A percentile compares a stretch with the other conserved stretches of the same genome.
Evolutionary conservation across 305 asterid species (phyloP).

Genomic region (Plantago coronopus): DNA sequence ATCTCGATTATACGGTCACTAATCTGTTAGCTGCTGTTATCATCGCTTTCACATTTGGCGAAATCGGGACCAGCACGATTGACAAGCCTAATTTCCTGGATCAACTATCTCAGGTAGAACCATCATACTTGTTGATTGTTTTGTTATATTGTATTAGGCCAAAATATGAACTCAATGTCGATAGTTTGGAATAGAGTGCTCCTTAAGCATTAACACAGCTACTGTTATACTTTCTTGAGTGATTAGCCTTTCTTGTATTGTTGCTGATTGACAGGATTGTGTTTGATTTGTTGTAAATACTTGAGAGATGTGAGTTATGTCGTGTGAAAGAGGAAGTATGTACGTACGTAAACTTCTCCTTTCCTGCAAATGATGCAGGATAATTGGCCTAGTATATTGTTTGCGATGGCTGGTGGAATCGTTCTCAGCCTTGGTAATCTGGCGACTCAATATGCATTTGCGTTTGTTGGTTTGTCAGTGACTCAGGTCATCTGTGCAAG

Average conservation of each 20-base stretch:
- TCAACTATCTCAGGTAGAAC: conserved; percentile 65
- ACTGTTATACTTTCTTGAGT: too few species aligned
- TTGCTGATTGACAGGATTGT: too few species aligned
- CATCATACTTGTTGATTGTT: not conserved
- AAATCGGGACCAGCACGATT: conserved; percentile 49
- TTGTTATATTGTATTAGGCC: too few species aligned
- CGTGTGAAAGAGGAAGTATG: too few species aligned
- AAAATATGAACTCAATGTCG: too few species aligned
- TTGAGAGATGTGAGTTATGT: too few species aligned
- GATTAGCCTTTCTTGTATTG: too few species aligned
- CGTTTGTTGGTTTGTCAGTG: conserved; percentile 82
- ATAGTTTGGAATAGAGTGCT: too few species aligned
- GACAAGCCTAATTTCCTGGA: conserved; percentile 56
- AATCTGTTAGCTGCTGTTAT: conserved; percentile 77
- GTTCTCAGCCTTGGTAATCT: conserved; percentile 82
- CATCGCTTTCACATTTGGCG: conserved; percentile 81
- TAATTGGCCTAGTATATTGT: conserved; percentile 68
- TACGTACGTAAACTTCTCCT: not conserved
- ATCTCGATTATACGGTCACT: conserved; percentile 79
- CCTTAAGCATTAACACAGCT: not conserved
- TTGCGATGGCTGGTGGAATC: conserved; percentile 87
- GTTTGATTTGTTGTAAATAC: too few species aligned
- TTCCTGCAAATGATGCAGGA: conserved; percentile 38
- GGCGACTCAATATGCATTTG: conserved; percentile 90
- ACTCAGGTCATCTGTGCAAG: conserved; percentile 77